Conservation (phyloP, 2,329 filamentous ascomycete species). For the Fusarium sp. region DNA sequence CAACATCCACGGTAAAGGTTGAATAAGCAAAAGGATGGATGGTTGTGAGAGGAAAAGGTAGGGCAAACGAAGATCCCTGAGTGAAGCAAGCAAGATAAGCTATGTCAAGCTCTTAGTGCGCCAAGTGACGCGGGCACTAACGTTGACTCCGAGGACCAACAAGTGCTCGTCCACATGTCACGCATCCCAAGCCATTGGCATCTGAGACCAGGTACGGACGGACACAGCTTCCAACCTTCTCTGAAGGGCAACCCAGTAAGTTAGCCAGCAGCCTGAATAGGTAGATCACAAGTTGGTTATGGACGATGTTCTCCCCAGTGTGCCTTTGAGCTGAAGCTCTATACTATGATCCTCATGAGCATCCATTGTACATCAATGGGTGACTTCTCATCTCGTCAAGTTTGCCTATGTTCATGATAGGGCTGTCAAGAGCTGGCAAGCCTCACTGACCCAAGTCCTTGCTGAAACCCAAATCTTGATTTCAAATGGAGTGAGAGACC, state of each 20-base stretch:
- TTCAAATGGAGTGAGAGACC: neutral
- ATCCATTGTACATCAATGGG: too few species aligned
- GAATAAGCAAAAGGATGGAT: neutral
- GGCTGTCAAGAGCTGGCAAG: conserved; percentile 9
- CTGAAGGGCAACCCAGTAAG: neutral
- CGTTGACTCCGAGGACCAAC: conserved; percentile 7
- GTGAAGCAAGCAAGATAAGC: conserved; percentile 27
- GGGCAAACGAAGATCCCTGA: conserved; percentile 18
- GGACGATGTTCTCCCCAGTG: neutral
- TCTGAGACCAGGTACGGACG: neutral
- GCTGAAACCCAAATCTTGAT: neutral
- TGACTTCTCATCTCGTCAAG: neutral
- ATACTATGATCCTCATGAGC: neutral
- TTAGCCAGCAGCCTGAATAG: neutral
- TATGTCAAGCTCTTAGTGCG: conserved; percentile 27
- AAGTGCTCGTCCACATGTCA: neutral
- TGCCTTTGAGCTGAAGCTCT: neutral
- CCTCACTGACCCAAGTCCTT: conserved; percentile 1
- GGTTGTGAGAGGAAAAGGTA: neutral
- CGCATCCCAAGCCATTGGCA: conserved; percentile 1
- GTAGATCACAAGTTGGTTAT: neutral
- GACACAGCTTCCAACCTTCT: neutral
- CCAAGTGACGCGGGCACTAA: conserved; percentile 23
- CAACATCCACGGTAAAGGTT: conserved; percentile 29
- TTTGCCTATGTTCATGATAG: conserved; percentile 4